A percentile compares a stretch with the other conserved stretches of the same genome.
These are phyloP conservation scores for Colletotrichum salicis DNA, from an alignment of 2,329 filamentous ascomycete species.

Conservation along the genomic window DNA sequence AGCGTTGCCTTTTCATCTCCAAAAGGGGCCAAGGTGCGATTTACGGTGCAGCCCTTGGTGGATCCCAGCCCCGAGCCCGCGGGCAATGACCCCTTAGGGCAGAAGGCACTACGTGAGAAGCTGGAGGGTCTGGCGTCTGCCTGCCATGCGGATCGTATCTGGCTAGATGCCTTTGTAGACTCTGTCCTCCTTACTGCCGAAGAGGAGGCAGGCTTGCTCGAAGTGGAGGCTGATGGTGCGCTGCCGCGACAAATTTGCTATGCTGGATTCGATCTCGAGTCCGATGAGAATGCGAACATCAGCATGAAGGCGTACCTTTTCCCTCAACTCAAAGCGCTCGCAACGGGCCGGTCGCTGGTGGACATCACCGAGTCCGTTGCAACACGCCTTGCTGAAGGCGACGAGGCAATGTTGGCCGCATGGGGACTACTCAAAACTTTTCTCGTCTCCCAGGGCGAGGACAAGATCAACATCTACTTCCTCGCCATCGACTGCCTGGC, in stretches of 20 bases:
- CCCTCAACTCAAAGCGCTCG: constrained; percentile 20
- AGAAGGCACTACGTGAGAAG: constrained; percentile 21
- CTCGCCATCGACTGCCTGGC: constrained; percentile 29
- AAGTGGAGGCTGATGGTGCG: background rate
- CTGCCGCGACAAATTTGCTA: constrained; percentile 15
- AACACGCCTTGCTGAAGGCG: background rate
- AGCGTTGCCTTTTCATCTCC: constrained; percentile 21
- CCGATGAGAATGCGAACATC: background rate
- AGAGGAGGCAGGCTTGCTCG: constrained; percentile 5
- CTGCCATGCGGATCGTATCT: constrained; percentile 7
- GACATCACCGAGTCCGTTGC: background rate
- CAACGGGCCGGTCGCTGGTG: constrained; percentile 2
- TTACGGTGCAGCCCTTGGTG: constrained; percentile 21
- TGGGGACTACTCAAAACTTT: background rate
- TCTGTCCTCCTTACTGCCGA: constrained; percentile 8
- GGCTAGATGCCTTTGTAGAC: constrained; percentile 8
- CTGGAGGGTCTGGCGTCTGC: constrained; percentile 5
- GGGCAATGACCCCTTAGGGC: background rate
- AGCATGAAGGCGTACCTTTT: constrained; percentile 27
- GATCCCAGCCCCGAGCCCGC: background rate
- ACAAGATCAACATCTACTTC: background rate
- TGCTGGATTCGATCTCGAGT: constrained; percentile 20
- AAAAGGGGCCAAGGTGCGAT: constrained; percentile 9
- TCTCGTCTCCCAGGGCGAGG: background rate
- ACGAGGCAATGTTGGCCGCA: background rate